Percentiles rank a stretch among this genome's conserved stretches.
Conservation (phyloP, 305 asterid species). For the Solanum hybrid region DNA sequence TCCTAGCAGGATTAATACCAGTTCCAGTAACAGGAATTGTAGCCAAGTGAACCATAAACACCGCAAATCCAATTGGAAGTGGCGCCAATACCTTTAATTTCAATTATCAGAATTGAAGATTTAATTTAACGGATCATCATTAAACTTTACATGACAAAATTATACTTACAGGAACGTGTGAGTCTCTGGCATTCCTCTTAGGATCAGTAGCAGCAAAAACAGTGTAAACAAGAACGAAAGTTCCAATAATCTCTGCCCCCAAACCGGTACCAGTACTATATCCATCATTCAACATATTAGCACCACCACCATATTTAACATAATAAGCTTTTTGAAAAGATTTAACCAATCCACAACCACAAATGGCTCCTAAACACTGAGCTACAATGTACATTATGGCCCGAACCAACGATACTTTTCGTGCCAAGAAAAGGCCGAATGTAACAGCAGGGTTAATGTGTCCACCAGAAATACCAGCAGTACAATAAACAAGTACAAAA, state of each 20-base stretch:
- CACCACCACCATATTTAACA: conserved; percentile 42
- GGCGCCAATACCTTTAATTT: conserved; percentile 80
- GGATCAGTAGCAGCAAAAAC: conserved; percentile 72
- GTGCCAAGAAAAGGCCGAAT: conserved; percentile 50
- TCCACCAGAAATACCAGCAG: conserved; percentile 72
- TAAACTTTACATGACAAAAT: neutral
- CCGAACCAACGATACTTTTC: conserved; percentile 47
- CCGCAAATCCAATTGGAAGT: conserved; percentile 71
- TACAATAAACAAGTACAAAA: conserved; percentile 60
- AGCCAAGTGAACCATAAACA: conserved; percentile 72
- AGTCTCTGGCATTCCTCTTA: conserved; percentile 59
- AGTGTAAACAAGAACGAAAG: conserved; percentile 56
- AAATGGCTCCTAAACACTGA: conserved; percentile 66
- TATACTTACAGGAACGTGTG: conserved; percentile 61
- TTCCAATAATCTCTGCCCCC: conserved; percentile 61
- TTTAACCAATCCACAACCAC: conserved; percentile 51
- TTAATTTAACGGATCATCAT: too few relatives aligned
- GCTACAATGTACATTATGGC: conserved; percentile 55
- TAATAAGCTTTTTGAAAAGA: conserved; percentile 41
- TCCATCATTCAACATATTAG: conserved; percentile 33
- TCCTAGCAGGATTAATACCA: conserved; percentile 65
- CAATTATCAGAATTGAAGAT: too few relatives aligned
- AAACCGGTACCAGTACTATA: conserved; percentile 53
- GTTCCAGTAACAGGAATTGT: conserved; percentile 71
- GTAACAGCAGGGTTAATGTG: conserved; percentile 62